Evolutionary conservation across 306 rosid genomes (phyloP), one percentile per base, ranked within the genome.

Genomic region (Quercus robur): DNA sequence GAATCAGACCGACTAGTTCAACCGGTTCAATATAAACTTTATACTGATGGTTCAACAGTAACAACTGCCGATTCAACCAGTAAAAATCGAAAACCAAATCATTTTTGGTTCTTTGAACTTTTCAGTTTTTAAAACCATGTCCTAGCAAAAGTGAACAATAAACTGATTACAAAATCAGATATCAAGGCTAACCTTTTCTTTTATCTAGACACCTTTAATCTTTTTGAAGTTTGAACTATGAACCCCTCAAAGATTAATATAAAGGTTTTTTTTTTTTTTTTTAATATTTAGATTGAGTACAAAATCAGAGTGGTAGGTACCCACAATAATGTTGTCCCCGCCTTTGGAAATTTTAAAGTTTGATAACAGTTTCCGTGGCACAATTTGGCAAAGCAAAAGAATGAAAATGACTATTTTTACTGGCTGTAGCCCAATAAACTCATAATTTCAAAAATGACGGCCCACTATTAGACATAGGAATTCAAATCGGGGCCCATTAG

Each of bases 361-460:
- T 14, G 28, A 0, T 5, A 13, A 11, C 6, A 12, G 4, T 11
- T 33, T 1, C n/a, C 2, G 69, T 26, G n/a, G 5, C n/a, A 63
- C 28, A 14, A 63, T 63, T 28, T 28, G 10, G 10, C 44, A 63
- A 63, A 63, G 38, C 31, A n/a, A 41, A 3, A 44, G 17, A 41
- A 23, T 15, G 41, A n/a, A 74, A 54, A 8, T 33, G 31, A 72
- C 20, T 4, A 18, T 13, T 49, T 3, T 11, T 12, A 49, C 17
- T 19, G 68, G 56, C 15, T 19, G 49, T 9, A 74, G 79, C 56
- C 73, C 70, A 49, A 46, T 26, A 75, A 54, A 59, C 54, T 15
- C 55, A 38, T 62, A 56, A 57, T 64, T 81, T 79, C 81, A 77
- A 56, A 52, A 63, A 64, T 13, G 71, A 38, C 81, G 78, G 75